These are phyloP conservation scores for Nakazawaea ernobii DNA, from an alignment of 805 yeast species.

Conservation along the genomic window DNA sequence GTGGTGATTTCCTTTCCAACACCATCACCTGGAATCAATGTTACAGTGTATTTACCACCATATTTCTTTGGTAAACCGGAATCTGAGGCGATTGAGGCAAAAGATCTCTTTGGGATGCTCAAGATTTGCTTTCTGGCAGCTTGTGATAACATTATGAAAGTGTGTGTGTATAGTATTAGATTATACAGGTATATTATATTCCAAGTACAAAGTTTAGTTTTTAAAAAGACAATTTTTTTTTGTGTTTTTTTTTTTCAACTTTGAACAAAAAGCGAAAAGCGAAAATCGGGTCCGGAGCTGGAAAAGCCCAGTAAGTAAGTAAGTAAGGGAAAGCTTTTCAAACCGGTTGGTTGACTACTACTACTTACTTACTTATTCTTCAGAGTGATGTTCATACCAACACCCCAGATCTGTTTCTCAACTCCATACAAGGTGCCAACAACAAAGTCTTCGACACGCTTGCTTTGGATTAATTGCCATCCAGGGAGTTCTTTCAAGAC, in stretches of 20 bases:
- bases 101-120: constrained; percentile 17
- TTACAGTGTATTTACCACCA: constrained; percentile 92
- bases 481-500: constrained; percentile 6
- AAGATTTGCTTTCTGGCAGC: constrained; percentile 1
- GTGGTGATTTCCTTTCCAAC: constrained; percentile 94
- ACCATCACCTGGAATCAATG: constrained; percentile 97
- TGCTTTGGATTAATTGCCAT: constrained; percentile 6
- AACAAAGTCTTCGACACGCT: not conserved
- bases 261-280: not conserved
- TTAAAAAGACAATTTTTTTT: not conserved
- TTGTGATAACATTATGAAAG: constrained; percentile 8
- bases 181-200: not conserved
- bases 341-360: too few species aligned
- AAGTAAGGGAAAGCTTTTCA: too few species aligned
- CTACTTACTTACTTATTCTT: not conserved
- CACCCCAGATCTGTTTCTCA: constrained; percentile 8
- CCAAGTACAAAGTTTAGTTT: too few species aligned
- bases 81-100: constrained; percentile 58
- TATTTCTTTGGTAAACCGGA: constrained; percentile 77
- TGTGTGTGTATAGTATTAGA: not conserved
- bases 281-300: not conserved
- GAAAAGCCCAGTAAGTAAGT: too few species aligned
- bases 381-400: constrained; percentile 3
- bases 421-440: constrained; percentile 1
- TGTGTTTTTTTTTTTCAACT: not conserved